phyloP scores from a whole-genome alignment of 1,284 basidiomycete genomes.

The Boletus nobilissimus region DNA sequence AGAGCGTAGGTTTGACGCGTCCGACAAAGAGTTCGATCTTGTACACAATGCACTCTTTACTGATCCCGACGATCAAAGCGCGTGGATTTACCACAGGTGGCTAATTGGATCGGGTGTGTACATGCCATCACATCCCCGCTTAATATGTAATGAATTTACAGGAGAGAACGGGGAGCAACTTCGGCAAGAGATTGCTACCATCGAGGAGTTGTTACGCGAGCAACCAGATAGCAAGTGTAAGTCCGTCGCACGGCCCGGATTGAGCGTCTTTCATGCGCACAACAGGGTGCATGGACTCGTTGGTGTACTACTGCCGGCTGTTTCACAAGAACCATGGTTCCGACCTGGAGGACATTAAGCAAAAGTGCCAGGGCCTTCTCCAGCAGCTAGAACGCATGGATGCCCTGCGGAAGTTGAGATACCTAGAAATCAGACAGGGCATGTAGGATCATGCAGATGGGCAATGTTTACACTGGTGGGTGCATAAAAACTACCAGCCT shows the following conservation, averaged over 20 bases:
- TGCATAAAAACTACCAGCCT: too few relatives aligned
- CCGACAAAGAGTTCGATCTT: constrained; percentile 83
- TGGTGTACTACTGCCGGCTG: constrained; percentile 83
- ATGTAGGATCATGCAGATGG: background rate
- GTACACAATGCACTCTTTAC: constrained; percentile 96
- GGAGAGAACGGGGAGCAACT: constrained; percentile 69
- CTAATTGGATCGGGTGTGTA: constrained; percentile 78
- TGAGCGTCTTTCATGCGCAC: background rate
- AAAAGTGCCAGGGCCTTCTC: constrained; percentile 65
- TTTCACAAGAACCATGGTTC: constrained; percentile 58
- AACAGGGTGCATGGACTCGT: constrained; percentile 91
- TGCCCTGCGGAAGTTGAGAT: constrained; percentile 66
- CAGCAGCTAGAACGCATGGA: constrained; percentile 65
- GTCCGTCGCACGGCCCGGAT: constrained; percentile 39
- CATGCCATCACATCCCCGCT: constrained; percentile 24
- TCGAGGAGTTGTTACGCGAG: constrained; percentile 88
- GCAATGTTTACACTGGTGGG: background rate
- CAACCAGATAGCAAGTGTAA: constrained; percentile 95
- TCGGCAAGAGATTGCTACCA: constrained; percentile 81
- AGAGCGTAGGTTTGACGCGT: background rate
- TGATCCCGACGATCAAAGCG: constrained; percentile 95
- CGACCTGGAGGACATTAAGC: constrained; percentile 52
- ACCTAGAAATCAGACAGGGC: constrained; percentile 68
- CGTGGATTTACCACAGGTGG: constrained; percentile 99
- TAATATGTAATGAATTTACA: constrained; percentile 38